phyloP scores from a whole-genome alignment of 768 basidiomycete species.

The Rickenella mellea region DNA sequence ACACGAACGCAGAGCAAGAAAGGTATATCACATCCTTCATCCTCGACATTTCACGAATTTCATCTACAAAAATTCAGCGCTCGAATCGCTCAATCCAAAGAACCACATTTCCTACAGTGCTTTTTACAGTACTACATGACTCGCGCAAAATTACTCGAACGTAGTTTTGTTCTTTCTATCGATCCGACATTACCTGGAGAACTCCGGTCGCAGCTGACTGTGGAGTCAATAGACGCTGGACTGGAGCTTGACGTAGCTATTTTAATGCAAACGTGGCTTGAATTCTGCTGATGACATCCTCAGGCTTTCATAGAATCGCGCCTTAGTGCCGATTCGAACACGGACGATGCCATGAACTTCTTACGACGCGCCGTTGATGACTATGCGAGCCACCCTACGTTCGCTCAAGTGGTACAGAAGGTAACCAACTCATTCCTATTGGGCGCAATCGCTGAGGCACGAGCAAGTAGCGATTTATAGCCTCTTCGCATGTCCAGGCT shows the following conservation, averaged over 20 bases:
- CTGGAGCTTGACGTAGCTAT: conserved; percentile 44
- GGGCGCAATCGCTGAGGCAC: neutral
- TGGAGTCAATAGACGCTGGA: conserved; percentile 55
- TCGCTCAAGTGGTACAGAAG: conserved; percentile 47
- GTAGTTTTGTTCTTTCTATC: conserved; percentile 37
- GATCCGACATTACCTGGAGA: conserved; percentile 45
- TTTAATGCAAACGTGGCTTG: neutral
- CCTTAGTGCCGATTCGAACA: conserved; percentile 38
- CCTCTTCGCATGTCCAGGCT: conserved; percentile 43
- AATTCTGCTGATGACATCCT: conserved; percentile 9
- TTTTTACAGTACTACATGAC: neutral
- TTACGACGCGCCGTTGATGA: conserved; percentile 43
- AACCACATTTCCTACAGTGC: neutral
- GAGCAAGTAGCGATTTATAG: conserved; percentile 25
- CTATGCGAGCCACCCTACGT: conserved; percentile 42
- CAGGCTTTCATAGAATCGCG: conserved; percentile 35
- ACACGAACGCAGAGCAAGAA: too few species aligned
- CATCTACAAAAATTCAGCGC: too few species aligned
- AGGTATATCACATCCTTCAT: too few species aligned
- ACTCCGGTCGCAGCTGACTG: conserved; percentile 33
- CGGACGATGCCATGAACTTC: conserved; percentile 25
- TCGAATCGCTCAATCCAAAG: neutral
- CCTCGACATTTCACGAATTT: too few species aligned
- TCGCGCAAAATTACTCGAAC: conserved; percentile 34
- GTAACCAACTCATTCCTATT: conserved; percentile 25